These are phyloP conservation scores for Phoma sp. DNA, from an alignment of 2,329 filamentous ascomycete species.

Conservation along the genomic window DNA sequence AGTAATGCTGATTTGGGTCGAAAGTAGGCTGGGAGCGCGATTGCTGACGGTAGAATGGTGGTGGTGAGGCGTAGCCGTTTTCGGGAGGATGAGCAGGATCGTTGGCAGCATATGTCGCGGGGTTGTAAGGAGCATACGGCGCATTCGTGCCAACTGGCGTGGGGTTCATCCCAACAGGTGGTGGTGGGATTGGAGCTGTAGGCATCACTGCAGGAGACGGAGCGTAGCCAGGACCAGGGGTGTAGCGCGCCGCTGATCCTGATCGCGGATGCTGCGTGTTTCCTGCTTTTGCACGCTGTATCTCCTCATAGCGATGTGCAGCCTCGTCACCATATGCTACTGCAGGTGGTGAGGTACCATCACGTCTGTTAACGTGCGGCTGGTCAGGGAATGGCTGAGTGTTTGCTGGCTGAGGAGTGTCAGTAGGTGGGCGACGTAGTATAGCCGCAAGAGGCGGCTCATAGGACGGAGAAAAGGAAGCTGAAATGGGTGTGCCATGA, in stretches of 20 bases:
- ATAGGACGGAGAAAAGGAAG: slow-evolving; percentile 43
- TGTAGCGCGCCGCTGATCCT: slow-evolving; percentile 38
- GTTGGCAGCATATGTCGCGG: slow-evolving; percentile 36
- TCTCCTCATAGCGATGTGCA: slow-evolving; percentile 13
- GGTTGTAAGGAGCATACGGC: slow-evolving; percentile 40
- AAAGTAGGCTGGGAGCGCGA: slow-evolving; percentile 45
- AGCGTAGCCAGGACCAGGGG: slow-evolving; percentile 41
- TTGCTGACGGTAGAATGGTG: slow-evolving; percentile 43
- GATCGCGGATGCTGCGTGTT: slow-evolving; percentile 20
- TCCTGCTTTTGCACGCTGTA: slow-evolving; percentile 13
- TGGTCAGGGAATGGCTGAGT: slow-evolving; percentile 16
- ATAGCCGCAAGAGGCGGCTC: slow-evolving; percentile 46
- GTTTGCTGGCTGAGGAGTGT: slow-evolving; percentile 38
- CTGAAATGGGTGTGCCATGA: slow-evolving; percentile 38
- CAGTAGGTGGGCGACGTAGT: slow-evolving; percentile 40
- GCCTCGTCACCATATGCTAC: slow-evolving; percentile 15
- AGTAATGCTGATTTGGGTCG: slow-evolving; percentile 23
- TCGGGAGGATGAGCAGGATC: slow-evolving; percentile 26
- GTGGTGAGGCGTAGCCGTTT: slow-evolving; percentile 38
- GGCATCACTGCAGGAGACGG: slow-evolving; percentile 34
- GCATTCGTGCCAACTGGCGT: slow-evolving; percentile 4
- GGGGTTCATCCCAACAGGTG: slow-evolving; percentile 29
- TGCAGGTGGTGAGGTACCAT: slow-evolving; percentile 12
- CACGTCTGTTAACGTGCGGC: neutral
- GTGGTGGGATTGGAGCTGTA: slow-evolving; percentile 29